phyloP scores from a whole-genome alignment of 306 rosid genomes.

The Myrica gale region DNA sequence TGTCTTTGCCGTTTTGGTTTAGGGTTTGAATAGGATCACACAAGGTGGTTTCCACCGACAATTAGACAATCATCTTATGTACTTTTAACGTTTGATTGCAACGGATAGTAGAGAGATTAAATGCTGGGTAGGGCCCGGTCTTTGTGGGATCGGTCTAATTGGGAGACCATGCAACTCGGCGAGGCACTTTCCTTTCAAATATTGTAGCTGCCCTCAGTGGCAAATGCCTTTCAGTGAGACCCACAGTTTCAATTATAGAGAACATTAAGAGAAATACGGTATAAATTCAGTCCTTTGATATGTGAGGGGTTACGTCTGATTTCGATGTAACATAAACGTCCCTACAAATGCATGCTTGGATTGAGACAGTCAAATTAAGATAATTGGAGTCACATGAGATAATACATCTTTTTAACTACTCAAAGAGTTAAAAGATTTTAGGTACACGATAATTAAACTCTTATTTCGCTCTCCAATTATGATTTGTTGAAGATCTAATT shows the following conservation, averaged over 20 bases:
- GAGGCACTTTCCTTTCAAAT: slow-evolving; percentile 27
- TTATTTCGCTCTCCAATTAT: too few species aligned
- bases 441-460: too few species aligned
- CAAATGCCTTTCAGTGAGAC: slow-evolving; percentile 15
- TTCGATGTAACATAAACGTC: too few species aligned
- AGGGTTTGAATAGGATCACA: slow-evolving; percentile 17
- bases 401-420: too few species aligned
- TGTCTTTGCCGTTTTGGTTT: slow-evolving; percentile 30
- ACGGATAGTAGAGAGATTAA: slow-evolving; percentile 37
- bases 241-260: slow-evolving; percentile 31
- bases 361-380: too few species aligned
- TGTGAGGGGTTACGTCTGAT: too few species aligned
- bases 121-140: background rate
- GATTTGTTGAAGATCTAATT: too few species aligned
- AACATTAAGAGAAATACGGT: too few species aligned
- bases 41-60: slow-evolving; percentile 52
- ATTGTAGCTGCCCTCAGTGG: slow-evolving; percentile 35
- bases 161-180: slow-evolving; percentile 19
- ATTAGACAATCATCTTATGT: slow-evolving; percentile 55
- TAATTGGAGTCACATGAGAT: too few species aligned
- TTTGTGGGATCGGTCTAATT: background rate
- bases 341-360: too few species aligned
- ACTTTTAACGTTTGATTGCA: slow-evolving; percentile 43
- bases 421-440: too few species aligned
- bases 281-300: too few species aligned